These are phyloP conservation scores for Phytophthora uliginosa DNA, from an alignment of 352 stramenopile genomes.

Conservation along the genomic window DNA sequence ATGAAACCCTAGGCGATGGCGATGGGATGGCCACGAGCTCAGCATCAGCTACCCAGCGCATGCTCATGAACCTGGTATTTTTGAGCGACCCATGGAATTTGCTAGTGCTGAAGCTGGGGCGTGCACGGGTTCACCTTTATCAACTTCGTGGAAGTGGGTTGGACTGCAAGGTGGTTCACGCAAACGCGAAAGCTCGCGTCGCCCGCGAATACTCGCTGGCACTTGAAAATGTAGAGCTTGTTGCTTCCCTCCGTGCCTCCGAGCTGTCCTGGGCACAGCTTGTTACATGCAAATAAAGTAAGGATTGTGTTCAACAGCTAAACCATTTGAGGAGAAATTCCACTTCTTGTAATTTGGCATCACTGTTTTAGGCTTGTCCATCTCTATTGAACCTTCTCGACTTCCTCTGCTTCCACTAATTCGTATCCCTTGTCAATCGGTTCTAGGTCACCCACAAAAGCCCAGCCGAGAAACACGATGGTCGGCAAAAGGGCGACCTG, in stretches of 20 bases:
- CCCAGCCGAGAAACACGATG: slow-evolving; percentile 52
- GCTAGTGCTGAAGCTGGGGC: slow-evolving; percentile 55
- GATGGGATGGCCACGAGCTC: slow-evolving; percentile 20
- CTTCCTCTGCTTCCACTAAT: slow-evolving; percentile 16
- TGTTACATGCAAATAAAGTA: slow-evolving; percentile 53
- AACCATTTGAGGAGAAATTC: not conserved
- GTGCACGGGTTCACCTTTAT: slow-evolving; percentile 56
- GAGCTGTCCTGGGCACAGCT: slow-evolving; percentile 62
- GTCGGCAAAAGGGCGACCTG: slow-evolving; percentile 80
- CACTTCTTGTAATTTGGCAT: not conserved
- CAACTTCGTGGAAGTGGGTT: slow-evolving; percentile 18
- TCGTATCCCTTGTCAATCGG: slow-evolving; percentile 17
- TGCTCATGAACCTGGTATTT: slow-evolving; percentile 73
- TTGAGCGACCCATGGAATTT: slow-evolving; percentile 68
- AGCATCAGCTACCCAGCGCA: slow-evolving; percentile 37
- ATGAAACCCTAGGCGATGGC: not conserved
- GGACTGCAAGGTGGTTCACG: slow-evolving; percentile 58
- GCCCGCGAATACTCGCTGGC: slow-evolving; percentile 60
- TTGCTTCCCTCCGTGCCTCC: slow-evolving; percentile 57
- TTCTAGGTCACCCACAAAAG: slow-evolving; percentile 42
- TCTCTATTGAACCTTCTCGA: slow-evolving; percentile 29
- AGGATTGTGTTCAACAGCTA: not conserved
- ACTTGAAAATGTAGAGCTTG: slow-evolving; percentile 49
- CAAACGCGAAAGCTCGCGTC: slow-evolving; percentile 59
- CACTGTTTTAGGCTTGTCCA: not conserved